Evolutionary conservation across 2,329 filamentous ascomycete species (phyloP).

Genomic region (Phyllachora maydis): DNA sequence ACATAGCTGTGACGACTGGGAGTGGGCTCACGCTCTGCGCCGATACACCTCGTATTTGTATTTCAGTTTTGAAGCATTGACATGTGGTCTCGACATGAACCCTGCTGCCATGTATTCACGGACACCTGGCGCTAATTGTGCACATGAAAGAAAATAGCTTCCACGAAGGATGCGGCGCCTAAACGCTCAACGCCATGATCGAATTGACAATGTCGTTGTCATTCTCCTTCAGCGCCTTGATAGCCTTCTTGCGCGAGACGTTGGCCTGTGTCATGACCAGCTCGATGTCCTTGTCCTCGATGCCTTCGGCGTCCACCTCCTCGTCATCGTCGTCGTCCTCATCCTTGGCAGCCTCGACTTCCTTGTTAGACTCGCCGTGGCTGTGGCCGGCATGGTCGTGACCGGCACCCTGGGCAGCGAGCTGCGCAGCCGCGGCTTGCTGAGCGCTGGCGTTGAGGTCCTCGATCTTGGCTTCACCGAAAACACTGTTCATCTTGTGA

Average conservation of each 20-base stretch:
- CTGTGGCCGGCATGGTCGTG: constrained; percentile 53
- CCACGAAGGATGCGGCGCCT: constrained; percentile 8
- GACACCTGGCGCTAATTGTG: constrained; percentile 1
- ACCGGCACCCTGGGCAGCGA: constrained; percentile 51
- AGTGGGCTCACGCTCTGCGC: too few species aligned
- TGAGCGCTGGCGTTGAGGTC: constrained; percentile 97
- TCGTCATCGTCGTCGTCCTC: constrained; percentile 82
- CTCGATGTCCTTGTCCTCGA: constrained; percentile 99
- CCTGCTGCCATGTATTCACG: too few species aligned
- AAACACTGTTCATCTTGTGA: constrained; percentile 82
- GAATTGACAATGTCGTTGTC: constrained; percentile 99
- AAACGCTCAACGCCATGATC: constrained; percentile 95
- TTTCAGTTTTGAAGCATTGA: too few species aligned
- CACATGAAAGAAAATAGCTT: constrained; percentile 2
- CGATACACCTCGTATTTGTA: too few species aligned
- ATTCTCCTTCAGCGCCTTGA: constrained; percentile 98
- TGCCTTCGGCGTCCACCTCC: constrained; percentile 82
- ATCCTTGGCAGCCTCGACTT: constrained; percentile 46
- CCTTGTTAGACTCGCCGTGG: constrained; percentile 51
- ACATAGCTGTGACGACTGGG: too few species aligned
- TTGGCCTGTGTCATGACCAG: constrained; percentile 96
- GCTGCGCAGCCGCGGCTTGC: constrained; percentile 86
- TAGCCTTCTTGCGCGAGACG: constrained; percentile 93
- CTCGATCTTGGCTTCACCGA: constrained; percentile 99
- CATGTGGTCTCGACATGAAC: background rate